phyloP scores from a whole-genome alignment of 495 filamentous ascomycete species.

The Apodospora peruviana region DNA sequence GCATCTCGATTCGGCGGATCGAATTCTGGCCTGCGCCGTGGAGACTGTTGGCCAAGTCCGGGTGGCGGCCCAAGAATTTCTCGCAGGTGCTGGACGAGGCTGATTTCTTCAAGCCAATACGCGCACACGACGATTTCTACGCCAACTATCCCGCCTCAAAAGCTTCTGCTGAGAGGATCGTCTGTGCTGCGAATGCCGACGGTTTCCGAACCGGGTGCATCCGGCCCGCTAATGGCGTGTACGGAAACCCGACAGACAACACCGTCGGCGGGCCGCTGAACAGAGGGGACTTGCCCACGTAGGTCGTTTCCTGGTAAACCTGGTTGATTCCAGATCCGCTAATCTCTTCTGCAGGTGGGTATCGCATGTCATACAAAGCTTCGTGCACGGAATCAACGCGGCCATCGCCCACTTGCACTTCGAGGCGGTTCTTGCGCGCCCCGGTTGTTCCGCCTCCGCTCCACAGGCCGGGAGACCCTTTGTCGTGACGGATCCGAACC shows the following conservation, averaged over 20 bases:
- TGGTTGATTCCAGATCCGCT: not conserved
- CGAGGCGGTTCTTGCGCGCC: slow-evolving; percentile 32
- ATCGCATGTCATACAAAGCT: slow-evolving; percentile 45
- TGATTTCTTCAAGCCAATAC: slow-evolving; percentile 38
- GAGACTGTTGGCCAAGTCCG: slow-evolving; percentile 14
- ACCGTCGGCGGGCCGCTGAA: slow-evolving; percentile 39
- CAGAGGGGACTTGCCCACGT: slow-evolving; percentile 37
- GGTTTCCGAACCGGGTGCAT: slow-evolving; percentile 51
- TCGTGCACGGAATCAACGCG: slow-evolving; percentile 53
- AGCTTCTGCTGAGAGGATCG: slow-evolving; percentile 44
- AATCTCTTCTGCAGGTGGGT: slow-evolving; percentile 38
- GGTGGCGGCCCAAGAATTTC: slow-evolving; percentile 26
- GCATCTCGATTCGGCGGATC: slow-evolving; percentile 42
- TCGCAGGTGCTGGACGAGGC: slow-evolving; percentile 42
- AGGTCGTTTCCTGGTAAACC: slow-evolving; percentile 25
- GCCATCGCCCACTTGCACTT: slow-evolving; percentile 55
- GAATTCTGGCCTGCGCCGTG: slow-evolving; percentile 47
- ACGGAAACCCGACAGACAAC: slow-evolving; percentile 50
- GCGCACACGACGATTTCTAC: slow-evolving; percentile 46
- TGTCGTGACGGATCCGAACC: slow-evolving; percentile 35
- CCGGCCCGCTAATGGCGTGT: slow-evolving; percentile 54
- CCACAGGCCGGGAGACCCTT: slow-evolving; percentile 37
- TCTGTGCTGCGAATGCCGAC: slow-evolving; percentile 40
- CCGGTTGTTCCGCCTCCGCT: slow-evolving; percentile 14
- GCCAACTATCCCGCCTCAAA: slow-evolving; percentile 55